Evolutionary conservation across 768 basidiomycete genomes (phyloP).

Genomic region (Boletus patriciae): DNA sequence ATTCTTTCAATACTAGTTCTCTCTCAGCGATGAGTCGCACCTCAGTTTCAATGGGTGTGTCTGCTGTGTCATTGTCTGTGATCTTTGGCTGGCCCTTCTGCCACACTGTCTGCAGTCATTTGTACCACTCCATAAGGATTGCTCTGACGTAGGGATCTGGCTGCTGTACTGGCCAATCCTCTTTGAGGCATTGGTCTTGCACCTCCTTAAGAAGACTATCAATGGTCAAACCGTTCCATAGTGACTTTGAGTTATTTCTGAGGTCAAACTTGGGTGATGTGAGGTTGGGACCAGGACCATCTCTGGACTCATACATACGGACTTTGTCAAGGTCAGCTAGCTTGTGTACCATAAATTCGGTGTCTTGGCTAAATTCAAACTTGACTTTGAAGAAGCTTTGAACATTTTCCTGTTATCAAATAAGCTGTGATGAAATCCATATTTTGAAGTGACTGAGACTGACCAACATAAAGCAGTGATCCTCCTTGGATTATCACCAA

Average conservation of each 20-base stretch:
- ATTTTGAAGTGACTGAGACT: background rate
- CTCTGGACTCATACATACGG: background rate
- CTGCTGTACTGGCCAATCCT: background rate
- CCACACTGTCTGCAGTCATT: background rate
- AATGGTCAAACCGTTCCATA: background rate
- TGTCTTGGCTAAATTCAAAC: background rate
- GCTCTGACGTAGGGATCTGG: background rate
- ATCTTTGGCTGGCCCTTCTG: background rate
- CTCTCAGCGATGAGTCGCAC: background rate
- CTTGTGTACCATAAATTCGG: background rate
- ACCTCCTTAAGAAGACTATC: background rate
- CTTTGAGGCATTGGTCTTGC: background rate
- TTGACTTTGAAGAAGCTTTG: background rate
- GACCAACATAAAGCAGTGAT: background rate
- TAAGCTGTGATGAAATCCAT: background rate
- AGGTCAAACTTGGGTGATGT: background rate
- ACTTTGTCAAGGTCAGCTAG: background rate
- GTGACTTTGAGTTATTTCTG: background rate
- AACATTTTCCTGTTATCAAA: background rate
- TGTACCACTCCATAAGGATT: background rate
- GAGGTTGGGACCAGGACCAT: background rate
- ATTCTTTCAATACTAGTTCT: background rate
- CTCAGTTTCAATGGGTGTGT: background rate
- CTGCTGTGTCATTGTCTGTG: background rate
- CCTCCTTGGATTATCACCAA: background rate